phyloP scores from a whole-genome alignment of 495 filamentous ascomycete genomes.

The Neurospora sp. region DNA sequence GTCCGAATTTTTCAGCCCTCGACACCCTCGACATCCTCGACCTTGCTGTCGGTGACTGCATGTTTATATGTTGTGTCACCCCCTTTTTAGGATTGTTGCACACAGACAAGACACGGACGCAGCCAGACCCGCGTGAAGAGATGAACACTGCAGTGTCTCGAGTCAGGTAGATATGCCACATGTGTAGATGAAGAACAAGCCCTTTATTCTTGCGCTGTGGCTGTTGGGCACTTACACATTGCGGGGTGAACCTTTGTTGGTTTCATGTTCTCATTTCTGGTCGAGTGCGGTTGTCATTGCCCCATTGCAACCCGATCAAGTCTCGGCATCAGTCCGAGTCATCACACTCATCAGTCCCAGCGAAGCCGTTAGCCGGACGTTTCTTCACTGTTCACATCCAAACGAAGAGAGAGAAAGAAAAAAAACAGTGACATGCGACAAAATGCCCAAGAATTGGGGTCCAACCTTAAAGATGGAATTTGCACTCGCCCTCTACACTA shows the following conservation, averaged over 20 bases:
- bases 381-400: not conserved
- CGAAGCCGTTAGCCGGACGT: not conserved
- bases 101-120: not conserved
- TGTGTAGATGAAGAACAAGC: slow-evolving; percentile 1
- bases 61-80: not conserved
- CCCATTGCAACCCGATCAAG: slow-evolving; percentile 7
- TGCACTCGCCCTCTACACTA: not conserved
- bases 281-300: not conserved
- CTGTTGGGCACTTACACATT: slow-evolving; percentile 16
- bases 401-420: not conserved
- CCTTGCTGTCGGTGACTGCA: not conserved
- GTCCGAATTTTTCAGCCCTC: not conserved
- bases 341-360: not conserved
- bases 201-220: not conserved
- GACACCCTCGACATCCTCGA: not conserved
- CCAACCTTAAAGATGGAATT: not conserved
- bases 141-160: not conserved
- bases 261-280: not conserved
- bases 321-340: not conserved
- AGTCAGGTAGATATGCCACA: slow-evolving; percentile 1
- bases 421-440: not conserved
- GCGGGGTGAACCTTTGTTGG: slow-evolving; percentile 9
- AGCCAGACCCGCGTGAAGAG: not conserved
- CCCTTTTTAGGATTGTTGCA: not conserved
- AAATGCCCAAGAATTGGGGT: not conserved